These are phyloP conservation scores for Claviceps maximensis DNA, from an alignment of 2,329 filamentous ascomycete genomes.

Conservation along the genomic window DNA sequence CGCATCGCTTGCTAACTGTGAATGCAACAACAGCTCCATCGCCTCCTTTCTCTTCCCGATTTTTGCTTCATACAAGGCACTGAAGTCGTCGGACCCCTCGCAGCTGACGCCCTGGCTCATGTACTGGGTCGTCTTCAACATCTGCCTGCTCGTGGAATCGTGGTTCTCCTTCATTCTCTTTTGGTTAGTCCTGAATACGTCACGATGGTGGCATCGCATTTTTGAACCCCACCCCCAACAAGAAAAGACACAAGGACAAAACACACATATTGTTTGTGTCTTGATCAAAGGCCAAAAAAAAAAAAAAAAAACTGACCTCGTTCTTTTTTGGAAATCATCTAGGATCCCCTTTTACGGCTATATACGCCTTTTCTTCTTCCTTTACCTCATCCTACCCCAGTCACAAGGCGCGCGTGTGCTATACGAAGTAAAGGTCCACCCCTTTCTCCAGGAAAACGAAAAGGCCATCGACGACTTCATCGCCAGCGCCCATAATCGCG, in stretches of 20 bases:
- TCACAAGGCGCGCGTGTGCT: constrained; percentile 83
- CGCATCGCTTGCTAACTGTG: constrained; percentile 2
- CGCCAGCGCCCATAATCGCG: constrained; percentile 62
- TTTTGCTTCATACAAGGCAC: constrained; percentile 95
- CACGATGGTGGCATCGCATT: too few relatives aligned
- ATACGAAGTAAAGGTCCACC: constrained; percentile 76
- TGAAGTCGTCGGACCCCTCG: constrained; percentile 80
- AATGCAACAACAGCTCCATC: constrained; percentile 48
- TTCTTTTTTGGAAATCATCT: background rate
- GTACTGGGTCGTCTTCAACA: constrained; percentile 93
- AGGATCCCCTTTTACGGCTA: constrained; percentile 91
- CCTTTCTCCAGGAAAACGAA: constrained; percentile 81
- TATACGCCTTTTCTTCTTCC: constrained; percentile 72
- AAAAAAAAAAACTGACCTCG: background rate
- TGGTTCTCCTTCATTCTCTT: constrained; percentile 77
- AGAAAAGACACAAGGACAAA: background rate
- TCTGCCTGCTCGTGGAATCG: constrained; percentile 69
- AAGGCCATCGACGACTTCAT: constrained; percentile 83
- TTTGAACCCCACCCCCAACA: background rate
- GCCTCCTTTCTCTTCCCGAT: constrained; percentile 87
- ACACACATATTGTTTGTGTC: background rate
- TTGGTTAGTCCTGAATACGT: constrained; percentile 39
- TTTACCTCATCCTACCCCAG: constrained; percentile 93
- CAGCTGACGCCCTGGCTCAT: constrained; percentile 95
- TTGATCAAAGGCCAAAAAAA: background rate